Percentiles rank a stretch among this genome's conserved stretches.
These are phyloP conservation scores for Starmerella tilneyi DNA, from an alignment of 805 yeast species.

Conservation along the genomic window DNA sequence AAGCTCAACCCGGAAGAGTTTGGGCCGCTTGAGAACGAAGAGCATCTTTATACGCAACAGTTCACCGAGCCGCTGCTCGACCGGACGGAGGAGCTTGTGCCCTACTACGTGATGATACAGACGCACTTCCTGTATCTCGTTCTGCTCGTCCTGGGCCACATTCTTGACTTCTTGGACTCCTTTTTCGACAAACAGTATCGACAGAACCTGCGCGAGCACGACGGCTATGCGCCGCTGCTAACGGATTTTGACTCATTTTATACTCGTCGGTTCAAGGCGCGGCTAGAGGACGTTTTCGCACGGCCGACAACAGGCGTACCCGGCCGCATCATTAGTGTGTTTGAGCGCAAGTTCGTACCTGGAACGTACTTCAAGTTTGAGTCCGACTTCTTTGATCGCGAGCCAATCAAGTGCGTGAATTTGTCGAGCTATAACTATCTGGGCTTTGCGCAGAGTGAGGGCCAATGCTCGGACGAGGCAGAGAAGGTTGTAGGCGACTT, in stretches of 20 bases:
- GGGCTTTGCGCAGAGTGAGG: constrained; percentile 94
- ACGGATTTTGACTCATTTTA: constrained; percentile 90
- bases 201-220: constrained; percentile 55
- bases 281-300: constrained; percentile 90
- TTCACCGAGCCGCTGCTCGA: constrained; percentile 39
- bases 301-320: constrained; percentile 97
- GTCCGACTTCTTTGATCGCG: constrained; percentile 36
- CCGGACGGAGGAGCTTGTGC: constrained; percentile 70
- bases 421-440: constrained; percentile 85
- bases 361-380: constrained; percentile 55
- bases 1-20: constrained; percentile 42
- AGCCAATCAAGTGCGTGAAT: constrained; percentile 67
- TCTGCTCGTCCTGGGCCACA: constrained; percentile 78
- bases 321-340: constrained; percentile 77
- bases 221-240: constrained; percentile 94
- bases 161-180: constrained; percentile 79
- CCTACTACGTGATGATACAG: constrained; percentile 62
- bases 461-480: constrained; percentile 77
- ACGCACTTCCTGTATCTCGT: constrained; percentile 81
- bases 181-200: constrained; percentile 57
- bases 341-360: constrained; percentile 56
- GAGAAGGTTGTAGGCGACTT: constrained; percentile 50
- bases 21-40: constrained; percentile 57
- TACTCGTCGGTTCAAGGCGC: constrained; percentile 78
- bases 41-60: constrained; percentile 53